phyloP scores from a whole-genome alignment of 202 grass and related monocot species.

The Eragrostis tef region DNA sequence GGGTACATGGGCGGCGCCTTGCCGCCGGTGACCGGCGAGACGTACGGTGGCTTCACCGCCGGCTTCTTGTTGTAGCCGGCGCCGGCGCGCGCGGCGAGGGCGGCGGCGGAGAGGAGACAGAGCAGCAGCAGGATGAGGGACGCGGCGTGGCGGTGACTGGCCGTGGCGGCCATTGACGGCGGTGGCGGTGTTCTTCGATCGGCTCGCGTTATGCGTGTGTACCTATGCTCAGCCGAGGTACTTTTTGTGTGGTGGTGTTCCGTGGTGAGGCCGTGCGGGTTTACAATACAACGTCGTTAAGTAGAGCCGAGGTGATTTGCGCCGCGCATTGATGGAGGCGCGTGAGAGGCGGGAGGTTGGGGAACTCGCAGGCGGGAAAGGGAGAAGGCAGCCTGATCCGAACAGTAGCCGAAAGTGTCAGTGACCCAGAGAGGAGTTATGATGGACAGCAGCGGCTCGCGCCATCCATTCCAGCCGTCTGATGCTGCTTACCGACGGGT shows the following conservation, averaged over 20 bases:
- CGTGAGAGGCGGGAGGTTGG: conserved; percentile 32
- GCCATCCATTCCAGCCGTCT: neutral
- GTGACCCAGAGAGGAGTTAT: neutral
- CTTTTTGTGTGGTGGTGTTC: neutral
- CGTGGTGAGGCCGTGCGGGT: neutral
- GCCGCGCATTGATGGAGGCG: conserved; percentile 23
- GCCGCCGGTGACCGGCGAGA: no score
- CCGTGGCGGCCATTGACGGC: neutral
- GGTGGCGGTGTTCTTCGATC: neutral
- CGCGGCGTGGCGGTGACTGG: neutral
- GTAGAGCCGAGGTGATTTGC: conserved; percentile 12
- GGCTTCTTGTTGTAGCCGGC: conserved; percentile 7
- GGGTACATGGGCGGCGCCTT: neutral
- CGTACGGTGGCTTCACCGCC: neutral
- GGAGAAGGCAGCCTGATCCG: neutral
- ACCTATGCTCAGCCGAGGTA: neutral
- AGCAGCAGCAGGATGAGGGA: conserved; percentile 32
- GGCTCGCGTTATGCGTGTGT: neutral
- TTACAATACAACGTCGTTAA: neutral
- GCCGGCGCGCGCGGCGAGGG: conserved; percentile 41
- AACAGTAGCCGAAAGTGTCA: neutral
- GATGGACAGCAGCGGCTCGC: conserved; percentile 1
- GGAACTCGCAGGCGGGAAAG: neutral
- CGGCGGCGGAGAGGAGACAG: neutral
- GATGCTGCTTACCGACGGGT: neutral